These are phyloP conservation scores for Suillus plorans DNA, from an alignment of 768 basidiomycete genomes.

Conservation along the genomic window DNA sequence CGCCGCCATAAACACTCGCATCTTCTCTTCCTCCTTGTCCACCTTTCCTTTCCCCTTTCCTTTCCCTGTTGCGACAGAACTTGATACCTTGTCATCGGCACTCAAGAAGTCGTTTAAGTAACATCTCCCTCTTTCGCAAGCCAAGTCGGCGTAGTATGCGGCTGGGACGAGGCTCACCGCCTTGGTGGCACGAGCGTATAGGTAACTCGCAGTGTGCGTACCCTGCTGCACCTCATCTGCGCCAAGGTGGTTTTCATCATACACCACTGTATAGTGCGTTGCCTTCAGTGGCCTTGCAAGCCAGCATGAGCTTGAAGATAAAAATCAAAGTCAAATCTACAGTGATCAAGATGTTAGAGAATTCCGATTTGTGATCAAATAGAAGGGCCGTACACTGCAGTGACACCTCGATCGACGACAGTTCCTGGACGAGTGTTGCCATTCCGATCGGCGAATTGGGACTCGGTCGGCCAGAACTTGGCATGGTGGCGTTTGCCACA, in stretches of 20 bases:
- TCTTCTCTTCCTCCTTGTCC: conserved; percentile 34
- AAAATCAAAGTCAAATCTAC: conserved; percentile 63
- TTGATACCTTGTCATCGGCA: conserved; percentile 47
- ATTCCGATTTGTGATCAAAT: conserved; percentile 16
- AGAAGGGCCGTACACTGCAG: conserved; percentile 50
- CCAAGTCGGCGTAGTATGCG: conserved; percentile 81
- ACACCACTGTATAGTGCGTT: conserved; percentile 78
- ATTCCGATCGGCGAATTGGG: conserved; percentile 52
- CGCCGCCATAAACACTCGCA: conserved; percentile 48
- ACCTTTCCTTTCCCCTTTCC: conserved; percentile 32
- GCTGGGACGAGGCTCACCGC: conserved; percentile 80
- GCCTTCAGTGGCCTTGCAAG: conserved; percentile 65
- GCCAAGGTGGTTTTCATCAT: conserved; percentile 70
- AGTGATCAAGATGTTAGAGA: not conserved
- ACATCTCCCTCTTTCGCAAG: conserved; percentile 76
- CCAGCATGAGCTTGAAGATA: conserved; percentile 76
- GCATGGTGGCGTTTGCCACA: conserved; percentile 73
- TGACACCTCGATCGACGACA: conserved; percentile 77
- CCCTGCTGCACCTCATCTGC: conserved; percentile 77
- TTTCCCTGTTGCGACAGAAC: conserved; percentile 32
- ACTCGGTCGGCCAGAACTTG: conserved; percentile 57
- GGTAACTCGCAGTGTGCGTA: conserved; percentile 65
- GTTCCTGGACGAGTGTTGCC: conserved; percentile 82
- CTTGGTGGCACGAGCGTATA: conserved; percentile 82
- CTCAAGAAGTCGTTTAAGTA: conserved; percentile 74